Evolutionary conservation across 257 asterid genomes (phyloP).

Genomic region (Anisodus tanguticus): DNA sequence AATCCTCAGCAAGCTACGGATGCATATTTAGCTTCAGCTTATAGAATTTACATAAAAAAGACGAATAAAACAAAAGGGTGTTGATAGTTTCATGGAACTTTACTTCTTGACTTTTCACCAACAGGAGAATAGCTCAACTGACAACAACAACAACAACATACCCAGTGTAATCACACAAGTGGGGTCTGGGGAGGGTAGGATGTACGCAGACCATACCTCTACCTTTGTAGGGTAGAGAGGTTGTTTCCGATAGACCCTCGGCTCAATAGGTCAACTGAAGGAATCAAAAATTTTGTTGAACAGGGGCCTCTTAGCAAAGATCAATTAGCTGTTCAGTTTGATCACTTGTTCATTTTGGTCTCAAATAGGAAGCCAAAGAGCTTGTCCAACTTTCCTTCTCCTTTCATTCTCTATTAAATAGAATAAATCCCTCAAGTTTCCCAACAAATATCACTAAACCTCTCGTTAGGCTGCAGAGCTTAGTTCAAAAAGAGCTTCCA

Average conservation of each 20-base stretch:
- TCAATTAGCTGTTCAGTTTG: not conserved
- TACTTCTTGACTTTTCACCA: not conserved
- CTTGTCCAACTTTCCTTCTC: not conserved
- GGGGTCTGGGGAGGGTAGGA: too few species aligned
- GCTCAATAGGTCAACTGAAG: not conserved
- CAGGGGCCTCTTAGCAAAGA: not conserved
- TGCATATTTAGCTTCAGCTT: constrained; percentile 16
- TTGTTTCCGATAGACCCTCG: too few species aligned
- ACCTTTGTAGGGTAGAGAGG: too few species aligned
- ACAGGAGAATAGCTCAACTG: not conserved
- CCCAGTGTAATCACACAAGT: too few species aligned
- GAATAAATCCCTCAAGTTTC: not conserved
- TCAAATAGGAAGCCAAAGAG: constrained; percentile 3
- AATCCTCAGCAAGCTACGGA: constrained; percentile 21
- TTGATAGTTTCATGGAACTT: constrained; percentile 12
- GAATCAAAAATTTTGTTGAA: not conserved
- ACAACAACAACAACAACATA: too few species aligned
- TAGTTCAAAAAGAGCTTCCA: not conserved
- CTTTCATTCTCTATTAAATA: constrained; percentile 25
- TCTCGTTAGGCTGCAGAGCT: not conserved
- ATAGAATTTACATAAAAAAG: not conserved
- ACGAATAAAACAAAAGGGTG: not conserved
- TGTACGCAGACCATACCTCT: too few species aligned
- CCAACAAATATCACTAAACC: constrained; percentile 15
- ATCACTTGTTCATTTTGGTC: not conserved